Evolutionary conservation across 805 yeast species (phyloP).

Genomic region (Metschnikowia cubensis): DNA sequence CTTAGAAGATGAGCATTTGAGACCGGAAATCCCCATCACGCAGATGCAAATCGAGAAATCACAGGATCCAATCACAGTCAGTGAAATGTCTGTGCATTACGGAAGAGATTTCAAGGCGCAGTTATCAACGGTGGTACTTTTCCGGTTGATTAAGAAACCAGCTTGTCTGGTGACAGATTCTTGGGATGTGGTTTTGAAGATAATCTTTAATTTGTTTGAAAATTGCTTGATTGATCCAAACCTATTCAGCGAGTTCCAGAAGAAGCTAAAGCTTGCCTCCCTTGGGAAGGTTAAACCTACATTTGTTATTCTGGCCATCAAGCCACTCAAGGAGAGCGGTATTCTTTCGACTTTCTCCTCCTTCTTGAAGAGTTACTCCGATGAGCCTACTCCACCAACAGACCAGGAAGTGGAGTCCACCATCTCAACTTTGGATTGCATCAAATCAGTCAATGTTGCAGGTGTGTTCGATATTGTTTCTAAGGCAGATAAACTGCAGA

Average conservation of each 20-base stretch:
- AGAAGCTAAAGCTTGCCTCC: conserved; percentile 45
- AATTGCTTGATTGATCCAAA: conserved; percentile 67
- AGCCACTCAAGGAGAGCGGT: conserved; percentile 68
- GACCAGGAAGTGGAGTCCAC: conserved; percentile 90
- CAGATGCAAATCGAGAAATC: conserved; percentile 47
- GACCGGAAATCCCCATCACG: conserved; percentile 34
- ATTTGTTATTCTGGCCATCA: conserved; percentile 57
- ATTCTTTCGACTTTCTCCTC: conserved; percentile 89
- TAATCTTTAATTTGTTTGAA: conserved; percentile 63
- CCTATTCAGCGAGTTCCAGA: conserved; percentile 60
- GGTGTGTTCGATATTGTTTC: conserved; percentile 52
- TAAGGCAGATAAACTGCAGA: conserved; percentile 30
- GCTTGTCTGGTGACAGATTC: conserved; percentile 46
- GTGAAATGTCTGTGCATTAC: conserved; percentile 75
- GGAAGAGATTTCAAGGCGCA: conserved; percentile 94
- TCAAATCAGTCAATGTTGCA: conserved; percentile 62
- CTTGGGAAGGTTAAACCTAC: conserved; percentile 65
- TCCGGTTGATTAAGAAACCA: conserved; percentile 66
- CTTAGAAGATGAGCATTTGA: conserved; percentile 16
- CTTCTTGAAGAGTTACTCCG: conserved; percentile 80
- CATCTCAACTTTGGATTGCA: conserved; percentile 75
- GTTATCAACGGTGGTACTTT: conserved; percentile 78
- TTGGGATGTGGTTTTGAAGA: conserved; percentile 60
- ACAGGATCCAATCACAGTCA: conserved; percentile 62
- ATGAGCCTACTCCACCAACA: conserved; percentile 86